These are phyloP conservation scores for Aureobasidium pullulans DNA, from an alignment of 2,329 filamentous ascomycete genomes.

Conservation along the genomic window DNA sequence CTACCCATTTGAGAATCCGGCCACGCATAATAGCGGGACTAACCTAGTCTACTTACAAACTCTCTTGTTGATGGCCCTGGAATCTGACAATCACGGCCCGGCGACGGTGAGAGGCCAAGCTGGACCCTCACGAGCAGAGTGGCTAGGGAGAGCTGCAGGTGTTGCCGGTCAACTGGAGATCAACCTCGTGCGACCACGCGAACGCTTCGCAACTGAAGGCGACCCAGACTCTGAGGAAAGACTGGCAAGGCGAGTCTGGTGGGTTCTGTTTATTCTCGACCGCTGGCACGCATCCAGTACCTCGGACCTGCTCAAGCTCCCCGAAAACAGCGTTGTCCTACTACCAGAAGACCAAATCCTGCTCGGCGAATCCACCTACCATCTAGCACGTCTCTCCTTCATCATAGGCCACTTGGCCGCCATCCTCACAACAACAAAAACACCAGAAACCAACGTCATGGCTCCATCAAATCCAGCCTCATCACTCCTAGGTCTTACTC, in stretches of 20 bases:
- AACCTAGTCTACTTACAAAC: slow-evolving; percentile 57
- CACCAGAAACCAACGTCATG: slow-evolving; percentile 38
- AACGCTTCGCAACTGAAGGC: slow-evolving; percentile 35
- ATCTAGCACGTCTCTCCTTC: slow-evolving; percentile 56
- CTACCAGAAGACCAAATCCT: slow-evolving; percentile 52
- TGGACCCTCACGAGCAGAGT: slow-evolving; percentile 43
- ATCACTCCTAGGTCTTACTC: slow-evolving; percentile 42
- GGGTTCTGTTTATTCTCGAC: slow-evolving; percentile 63
- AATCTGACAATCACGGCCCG: slow-evolving; percentile 52
- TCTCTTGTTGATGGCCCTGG: slow-evolving; percentile 58
- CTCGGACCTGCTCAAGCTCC: slow-evolving; percentile 55
- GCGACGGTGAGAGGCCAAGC: slow-evolving; percentile 38
- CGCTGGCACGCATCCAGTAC: slow-evolving; percentile 66
- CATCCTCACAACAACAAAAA: slow-evolving; percentile 39
- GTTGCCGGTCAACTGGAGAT: slow-evolving; percentile 59
- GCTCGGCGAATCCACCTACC: slow-evolving; percentile 57
- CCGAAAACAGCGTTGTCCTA: slow-evolving; percentile 54
- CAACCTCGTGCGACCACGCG: slow-evolving; percentile 39
- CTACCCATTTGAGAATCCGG: slow-evolving; percentile 38
- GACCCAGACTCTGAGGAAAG: slow-evolving; percentile 56
- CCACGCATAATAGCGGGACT: slow-evolving; percentile 33
- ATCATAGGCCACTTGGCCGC: slow-evolving; percentile 50
- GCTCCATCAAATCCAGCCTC: slow-evolving; percentile 34
- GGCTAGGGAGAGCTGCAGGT: slow-evolving; percentile 59
- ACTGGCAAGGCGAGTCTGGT: slow-evolving; percentile 60